Evolutionary conservation across 345 rosid species (phyloP).

Genomic region (Durio zibethinus): DNA sequence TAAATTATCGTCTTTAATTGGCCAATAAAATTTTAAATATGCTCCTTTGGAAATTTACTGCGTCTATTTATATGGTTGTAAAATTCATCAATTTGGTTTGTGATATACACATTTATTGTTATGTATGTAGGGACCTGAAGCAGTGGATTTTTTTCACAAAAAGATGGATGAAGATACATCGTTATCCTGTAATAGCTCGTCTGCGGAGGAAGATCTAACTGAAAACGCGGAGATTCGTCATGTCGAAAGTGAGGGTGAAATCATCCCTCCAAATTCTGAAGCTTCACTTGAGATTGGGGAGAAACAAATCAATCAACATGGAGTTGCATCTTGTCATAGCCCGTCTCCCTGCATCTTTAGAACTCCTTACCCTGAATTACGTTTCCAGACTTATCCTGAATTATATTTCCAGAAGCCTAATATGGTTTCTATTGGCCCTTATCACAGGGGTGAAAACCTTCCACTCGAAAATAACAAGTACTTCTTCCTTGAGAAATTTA

Average conservation of each 20-base stretch:
- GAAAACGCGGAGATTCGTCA: too few species aligned
- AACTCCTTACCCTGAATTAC: not conserved
- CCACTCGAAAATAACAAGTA: not conserved
- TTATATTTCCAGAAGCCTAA: not conserved
- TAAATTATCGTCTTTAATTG: too few species aligned
- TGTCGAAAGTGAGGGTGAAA: too few species aligned
- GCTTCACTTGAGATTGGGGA: too few species aligned
- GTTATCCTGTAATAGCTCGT: too few species aligned
- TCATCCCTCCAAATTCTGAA: too few species aligned
- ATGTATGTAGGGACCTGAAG: not conserved
- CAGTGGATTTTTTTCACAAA: not conserved
- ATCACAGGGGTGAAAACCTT: too few species aligned
- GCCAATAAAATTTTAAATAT: too few species aligned
- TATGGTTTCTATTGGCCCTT: not conserved
- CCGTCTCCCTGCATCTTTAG: not conserved
- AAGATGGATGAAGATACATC: too few species aligned
- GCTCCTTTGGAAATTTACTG: not conserved
- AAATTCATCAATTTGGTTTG: not conserved
- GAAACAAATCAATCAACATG: not conserved
- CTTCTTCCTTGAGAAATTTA: not conserved
- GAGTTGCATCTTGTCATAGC: not conserved
- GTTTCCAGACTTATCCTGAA: too few species aligned
- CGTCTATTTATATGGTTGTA: not conserved
- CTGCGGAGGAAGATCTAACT: too few species aligned
- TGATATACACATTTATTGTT: not conserved